Base-by-base conservation (phyloP, 2,329 filamentous ascomycete species). In the Colletotrichum truncatum region DNA sequence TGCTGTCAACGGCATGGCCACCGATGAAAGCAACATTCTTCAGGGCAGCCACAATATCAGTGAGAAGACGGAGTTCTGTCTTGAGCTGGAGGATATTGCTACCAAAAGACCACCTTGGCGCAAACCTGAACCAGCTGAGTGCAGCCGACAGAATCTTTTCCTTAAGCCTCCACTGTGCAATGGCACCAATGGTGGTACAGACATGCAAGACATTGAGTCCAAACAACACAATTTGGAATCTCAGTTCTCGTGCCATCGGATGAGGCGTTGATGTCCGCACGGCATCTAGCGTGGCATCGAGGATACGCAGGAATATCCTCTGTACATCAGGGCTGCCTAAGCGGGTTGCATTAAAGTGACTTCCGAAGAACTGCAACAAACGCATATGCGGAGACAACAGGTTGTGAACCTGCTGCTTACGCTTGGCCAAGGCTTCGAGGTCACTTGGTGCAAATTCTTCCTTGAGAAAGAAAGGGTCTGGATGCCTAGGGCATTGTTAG, bases 401-500 rank as follows among this genome's bases (percentile, higher is more conserved):
- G 72, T 96, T 92, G 72, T 97, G 93, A 2, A 94, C 90, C 26
- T 87, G 81, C 71, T 96, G 91, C 73, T 95, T 93, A 55, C 89
- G 87, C 77, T 90, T 93, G 14, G 89, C 85, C 68, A 98, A 82
- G 12, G 86, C 81, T 61, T 90, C 88, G 71, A 93, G 91, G 73
- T 98, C 94, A 60, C 93, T 97, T 2, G 96, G 95, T 4, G 95
- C 92, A 73, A 98, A 97, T 73, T 99, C 96, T 75, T 96, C 91
- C 73, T 91, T 95, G 34, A 94, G 81, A 71, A 94, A 96, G 79
- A 99, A 97, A 0, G 97, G 94, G 74, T 99, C 94, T 1, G 88
- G 83, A 70, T 94, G 92, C 51, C 85, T 88, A 10, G 25, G 54
- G 23, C 16, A 49, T 55, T 28, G 70, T 82, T 68, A 83, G 77